Conservation (phyloP, 768 basidiomycete species). For the Podaxis mareebaensis region DNA sequence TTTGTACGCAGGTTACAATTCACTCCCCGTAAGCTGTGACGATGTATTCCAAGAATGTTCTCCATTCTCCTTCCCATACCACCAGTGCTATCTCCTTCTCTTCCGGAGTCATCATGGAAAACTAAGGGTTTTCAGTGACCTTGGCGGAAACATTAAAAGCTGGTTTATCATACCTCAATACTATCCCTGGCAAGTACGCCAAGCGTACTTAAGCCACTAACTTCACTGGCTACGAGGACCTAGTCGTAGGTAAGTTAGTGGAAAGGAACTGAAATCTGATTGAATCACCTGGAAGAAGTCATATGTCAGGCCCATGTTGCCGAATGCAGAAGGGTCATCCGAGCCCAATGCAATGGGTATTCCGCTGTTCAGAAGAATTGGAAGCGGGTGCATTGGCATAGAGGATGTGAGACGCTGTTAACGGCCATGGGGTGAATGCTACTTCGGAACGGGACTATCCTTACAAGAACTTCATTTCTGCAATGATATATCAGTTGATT, state of each 20-base stretch:
- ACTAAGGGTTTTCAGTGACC: constrained; percentile 29
- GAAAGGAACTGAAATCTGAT: neutral
- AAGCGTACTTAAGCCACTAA: constrained; percentile 63
- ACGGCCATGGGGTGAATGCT: neutral
- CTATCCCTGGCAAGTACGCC: constrained; percentile 67
- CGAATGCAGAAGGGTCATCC: constrained; percentile 77
- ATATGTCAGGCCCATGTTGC: constrained; percentile 74
- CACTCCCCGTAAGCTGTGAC: neutral
- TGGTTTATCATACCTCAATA: constrained; percentile 43
- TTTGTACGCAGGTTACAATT: too few species aligned
- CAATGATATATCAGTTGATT: neutral
- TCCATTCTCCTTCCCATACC: constrained; percentile 51
- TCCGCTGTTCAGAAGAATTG: constrained; percentile 69
- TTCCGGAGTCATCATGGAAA: constrained; percentile 47
- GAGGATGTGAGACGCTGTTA: constrained; percentile 72
- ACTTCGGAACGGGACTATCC: constrained; percentile 5
- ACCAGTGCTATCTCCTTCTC: constrained; percentile 46
- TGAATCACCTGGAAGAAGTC: constrained; percentile 64
- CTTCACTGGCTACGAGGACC: constrained; percentile 67
- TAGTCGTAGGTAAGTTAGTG: neutral
- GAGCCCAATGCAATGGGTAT: constrained; percentile 70
- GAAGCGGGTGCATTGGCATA: constrained; percentile 79
- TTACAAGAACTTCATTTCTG: constrained; percentile 75
- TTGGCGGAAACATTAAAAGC: neutral
- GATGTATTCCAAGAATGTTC: constrained; percentile 38